Base-by-base conservation (phyloP, 2,329 filamentous ascomycete genomes). In the Sarocladium strictum region DNA sequence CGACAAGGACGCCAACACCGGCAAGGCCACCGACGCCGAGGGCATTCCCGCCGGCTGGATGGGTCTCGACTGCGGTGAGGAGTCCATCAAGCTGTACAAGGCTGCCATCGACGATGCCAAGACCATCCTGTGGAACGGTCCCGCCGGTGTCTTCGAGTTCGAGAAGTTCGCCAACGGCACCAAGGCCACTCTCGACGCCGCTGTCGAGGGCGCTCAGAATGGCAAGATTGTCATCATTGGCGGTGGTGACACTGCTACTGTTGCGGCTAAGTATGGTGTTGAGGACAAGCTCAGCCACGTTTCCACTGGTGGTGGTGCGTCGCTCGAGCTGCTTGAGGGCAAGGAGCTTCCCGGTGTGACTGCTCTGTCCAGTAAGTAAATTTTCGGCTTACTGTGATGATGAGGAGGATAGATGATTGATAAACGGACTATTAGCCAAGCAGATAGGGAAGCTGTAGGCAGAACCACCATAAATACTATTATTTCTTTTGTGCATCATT, bases 121-220 rank as follows among this genome's bases (percentile, higher is more conserved):
- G 82, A 99, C 94, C 55, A 97, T 99, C 72, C 88, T 99, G 60
- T 99, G 94, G 94, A 99, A 99, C 79, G 94, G 94, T 55, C 94
- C 94, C 54, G 86, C 93, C 15, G 94, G 94, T 72, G 94, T 99
- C 63, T 99, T 99, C 66, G 94, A 99, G 83, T 88, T 97, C 68
- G 90, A 97, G 58, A 87, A 89, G 69, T 99, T 99, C 72, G 90
- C 92, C 67, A 86, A 80, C 59, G 94, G 90, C 64, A 99, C 94
- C 67, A 96, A 96, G 83, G 81, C 84, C 58, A 96, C 90, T 51
- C 85, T 99, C 63, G 89, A 97, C 67, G 90, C 90, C 55, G 92
- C 87, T 54, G 91, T 97, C 54, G 80, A 80, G 23, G 94, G 88
- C 58, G 88, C 87, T 57, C 78, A 89, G 73, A 81, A 77, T 58